phyloP scores from a whole-genome alignment of 495 filamentous ascomycete species.

The Lophiotrema nucula region DNA sequence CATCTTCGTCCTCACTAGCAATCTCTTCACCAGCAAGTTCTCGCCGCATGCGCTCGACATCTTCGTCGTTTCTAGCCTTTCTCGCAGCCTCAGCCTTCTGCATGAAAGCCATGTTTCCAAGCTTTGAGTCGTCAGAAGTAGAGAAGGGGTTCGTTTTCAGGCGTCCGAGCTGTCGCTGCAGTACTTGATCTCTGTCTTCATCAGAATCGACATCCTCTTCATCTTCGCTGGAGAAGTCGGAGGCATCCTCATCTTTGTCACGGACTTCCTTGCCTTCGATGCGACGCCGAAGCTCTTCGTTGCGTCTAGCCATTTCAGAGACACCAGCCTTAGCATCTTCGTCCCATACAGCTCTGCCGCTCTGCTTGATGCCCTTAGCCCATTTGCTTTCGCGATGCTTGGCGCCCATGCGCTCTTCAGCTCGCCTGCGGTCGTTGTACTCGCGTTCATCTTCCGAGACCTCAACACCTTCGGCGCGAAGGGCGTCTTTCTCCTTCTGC shows the following conservation, averaged over 20 bases:
- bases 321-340: slow-evolving; percentile 57
- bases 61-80: slow-evolving; percentile 76
- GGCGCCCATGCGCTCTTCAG: slow-evolving; percentile 83
- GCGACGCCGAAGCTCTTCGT: slow-evolving; percentile 79
- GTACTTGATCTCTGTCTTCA: slow-evolving; percentile 51
- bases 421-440: slow-evolving; percentile 71
- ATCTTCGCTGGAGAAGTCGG: slow-evolving; percentile 54
- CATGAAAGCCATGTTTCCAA: slow-evolving; percentile 89
- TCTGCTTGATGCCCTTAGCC: slow-evolving; percentile 84
- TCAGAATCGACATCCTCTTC: slow-evolving; percentile 58
- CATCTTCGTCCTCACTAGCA: slow-evolving; percentile 46
- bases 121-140: slow-evolving; percentile 48
- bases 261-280: slow-evolving; percentile 72
- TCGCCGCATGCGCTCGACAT: slow-evolving; percentile 69
- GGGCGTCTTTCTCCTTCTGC: slow-evolving; percentile 66
- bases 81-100: slow-evolving; percentile 74
- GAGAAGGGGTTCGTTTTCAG: slow-evolving; percentile 48
- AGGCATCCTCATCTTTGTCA: slow-evolving; percentile 48
- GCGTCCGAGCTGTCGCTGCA: slow-evolving; percentile 57
- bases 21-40: slow-evolving; percentile 56
- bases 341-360: slow-evolving; percentile 43
- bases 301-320: slow-evolving; percentile 75
- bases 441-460: slow-evolving; percentile 76
- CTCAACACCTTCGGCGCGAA: slow-evolving; percentile 66
- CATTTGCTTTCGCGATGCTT: slow-evolving; percentile 91